Percentiles rank a stretch among this genome's conserved stretches.
phyloP scores from a whole-genome alignment of 2,329 filamentous ascomycete genomes.

The Grosmannia serpens region DNA sequence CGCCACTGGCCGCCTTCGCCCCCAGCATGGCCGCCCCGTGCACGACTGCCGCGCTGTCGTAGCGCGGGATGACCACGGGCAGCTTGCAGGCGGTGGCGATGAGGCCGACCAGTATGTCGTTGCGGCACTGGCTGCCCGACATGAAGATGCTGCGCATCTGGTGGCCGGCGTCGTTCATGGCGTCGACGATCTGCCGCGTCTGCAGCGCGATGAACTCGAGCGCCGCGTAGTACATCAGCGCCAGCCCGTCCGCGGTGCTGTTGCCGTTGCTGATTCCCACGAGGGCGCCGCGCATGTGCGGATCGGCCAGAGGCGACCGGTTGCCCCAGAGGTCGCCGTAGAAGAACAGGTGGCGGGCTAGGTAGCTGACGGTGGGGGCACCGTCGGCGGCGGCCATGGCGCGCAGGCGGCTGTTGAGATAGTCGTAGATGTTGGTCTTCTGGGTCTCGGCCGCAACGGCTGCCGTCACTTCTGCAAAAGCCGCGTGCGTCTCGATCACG shows the following conservation, averaged over 20 bases:
- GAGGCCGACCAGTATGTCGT: constrained; percentile 80
- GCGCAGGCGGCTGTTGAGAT: constrained; percentile 76
- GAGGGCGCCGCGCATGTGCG: constrained; percentile 83
- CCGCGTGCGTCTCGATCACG: constrained; percentile 88
- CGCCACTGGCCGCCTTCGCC: constrained; percentile 85
- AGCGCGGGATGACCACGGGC: constrained; percentile 86
- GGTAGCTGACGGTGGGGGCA: constrained; percentile 70
- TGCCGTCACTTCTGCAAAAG: constrained; percentile 61
- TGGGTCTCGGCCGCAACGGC: constrained; percentile 72
- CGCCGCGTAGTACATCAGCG: constrained; percentile 85
- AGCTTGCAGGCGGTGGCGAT: constrained; percentile 84
- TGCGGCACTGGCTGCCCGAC: constrained; percentile 96
- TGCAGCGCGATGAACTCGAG: constrained; percentile 98
- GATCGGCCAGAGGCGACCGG: constrained; percentile 82
- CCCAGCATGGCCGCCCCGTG: constrained; percentile 98
- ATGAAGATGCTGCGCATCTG: constrained; percentile 91
- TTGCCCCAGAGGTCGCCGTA: constrained; percentile 98
- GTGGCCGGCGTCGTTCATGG: constrained; percentile 88
- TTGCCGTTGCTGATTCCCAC: constrained; percentile 72
- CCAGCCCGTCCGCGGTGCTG: constrained; percentile 75
- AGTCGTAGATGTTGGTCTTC: constrained; percentile 85
- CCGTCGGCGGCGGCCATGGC: constrained; percentile 57
- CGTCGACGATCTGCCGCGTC: constrained; percentile 86
- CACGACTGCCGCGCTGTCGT: constrained; percentile 90
- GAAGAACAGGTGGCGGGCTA: constrained; percentile 94